These are phyloP conservation scores for Litsea cubeba DNA, from an alignment of 164 flowering plant genomes.

Conservation along the genomic window DNA sequence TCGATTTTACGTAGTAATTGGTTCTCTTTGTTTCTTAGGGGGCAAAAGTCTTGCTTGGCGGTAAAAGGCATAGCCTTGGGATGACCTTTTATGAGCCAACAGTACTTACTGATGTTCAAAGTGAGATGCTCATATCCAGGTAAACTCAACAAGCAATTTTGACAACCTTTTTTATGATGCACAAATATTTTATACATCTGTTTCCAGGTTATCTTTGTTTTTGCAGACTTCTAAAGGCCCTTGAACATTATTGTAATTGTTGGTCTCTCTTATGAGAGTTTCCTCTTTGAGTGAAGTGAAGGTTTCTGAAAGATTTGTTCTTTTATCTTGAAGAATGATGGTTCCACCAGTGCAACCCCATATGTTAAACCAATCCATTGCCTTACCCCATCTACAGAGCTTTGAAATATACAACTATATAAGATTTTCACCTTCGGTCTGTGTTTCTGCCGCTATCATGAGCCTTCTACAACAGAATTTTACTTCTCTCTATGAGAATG, in stretches of 20 bases:
- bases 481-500: too few relatives aligned
- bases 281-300: not conserved
- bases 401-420: too few relatives aligned
- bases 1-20: not conserved
- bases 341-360: too few relatives aligned
- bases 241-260: not conserved
- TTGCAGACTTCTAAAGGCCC: not conserved
- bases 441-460: too few relatives aligned
- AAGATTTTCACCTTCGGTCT: too few relatives aligned
- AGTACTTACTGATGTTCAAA: constrained; percentile 56
- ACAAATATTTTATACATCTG: not conserved
- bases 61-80: constrained; percentile 89
- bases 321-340: too few relatives aligned
- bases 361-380: too few relatives aligned
- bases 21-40: constrained; percentile 43
- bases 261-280: not conserved
- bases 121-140: constrained; percentile 83
- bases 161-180: not conserved
- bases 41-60: constrained; percentile 81
- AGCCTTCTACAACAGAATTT: too few relatives aligned
- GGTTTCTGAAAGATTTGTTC: too few relatives aligned
- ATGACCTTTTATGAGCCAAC: constrained; percentile 96
- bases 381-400: too few relatives aligned
- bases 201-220: not conserved
- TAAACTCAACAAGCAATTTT: constrained; percentile 13